These are phyloP conservation scores for Yueomyces sp. DNA, from an alignment of 805 yeast genomes.

Conservation along the genomic window DNA sequence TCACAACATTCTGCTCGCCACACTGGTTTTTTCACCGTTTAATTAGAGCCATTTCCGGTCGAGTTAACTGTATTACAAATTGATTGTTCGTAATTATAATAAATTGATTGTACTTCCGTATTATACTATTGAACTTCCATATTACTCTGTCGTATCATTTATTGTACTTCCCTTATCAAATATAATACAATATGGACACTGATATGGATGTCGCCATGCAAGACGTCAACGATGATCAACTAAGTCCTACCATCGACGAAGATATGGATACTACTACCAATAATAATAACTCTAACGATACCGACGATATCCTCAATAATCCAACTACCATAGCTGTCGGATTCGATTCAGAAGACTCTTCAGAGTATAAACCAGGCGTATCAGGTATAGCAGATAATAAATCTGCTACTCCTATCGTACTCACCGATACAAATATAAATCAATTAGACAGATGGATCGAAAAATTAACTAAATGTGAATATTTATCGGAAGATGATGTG, in stretches of 20 bases:
- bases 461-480: constrained; percentile 64
- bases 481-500: constrained; percentile 69
- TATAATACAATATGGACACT: constrained; percentile 39
- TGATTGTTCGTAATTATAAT: too few species aligned
- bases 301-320: constrained; percentile 1
- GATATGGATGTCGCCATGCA: constrained; percentile 80
- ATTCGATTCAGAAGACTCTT: neutral
- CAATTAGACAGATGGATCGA: constrained; percentile 86
- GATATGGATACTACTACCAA: constrained; percentile 1
- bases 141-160: too few species aligned
- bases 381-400: constrained; percentile 28
- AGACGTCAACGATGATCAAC: constrained; percentile 41
- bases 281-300: constrained; percentile 1
- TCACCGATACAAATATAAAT: constrained; percentile 35
- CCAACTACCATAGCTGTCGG: neutral
- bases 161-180: neutral
- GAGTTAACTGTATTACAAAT: too few species aligned
- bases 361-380: constrained; percentile 18
- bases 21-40: too few species aligned
- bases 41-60: too few species aligned
- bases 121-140: too few species aligned
- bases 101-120: too few species aligned
- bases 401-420: constrained; percentile 27
- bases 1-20: too few species aligned
- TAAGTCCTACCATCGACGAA: constrained; percentile 5